Base-by-base conservation (phyloP, 2,329 filamentous ascomycete genomes). In the Arthroderma sp. region DNA sequence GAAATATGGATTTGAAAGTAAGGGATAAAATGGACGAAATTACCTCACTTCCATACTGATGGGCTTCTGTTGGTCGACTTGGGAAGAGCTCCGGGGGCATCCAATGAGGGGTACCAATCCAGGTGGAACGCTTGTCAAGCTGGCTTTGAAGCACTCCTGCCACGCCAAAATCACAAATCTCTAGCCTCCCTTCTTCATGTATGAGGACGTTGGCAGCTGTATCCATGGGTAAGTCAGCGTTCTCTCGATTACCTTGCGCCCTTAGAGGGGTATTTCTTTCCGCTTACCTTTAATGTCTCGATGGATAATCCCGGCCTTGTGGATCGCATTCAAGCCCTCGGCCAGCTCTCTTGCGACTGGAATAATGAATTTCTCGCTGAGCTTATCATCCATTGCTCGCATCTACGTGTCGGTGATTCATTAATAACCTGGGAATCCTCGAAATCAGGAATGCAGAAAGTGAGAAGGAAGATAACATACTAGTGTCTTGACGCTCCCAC, bases 161-260 rank as follows among this genome's bases (percentile, higher is more conserved):
- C 28, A 82, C 75, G 49, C 78, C 78, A 54, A 82, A 82, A 52
- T 82, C 78, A 55, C 78, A 80, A 30, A 82, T 69, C 51, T 81
- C 73, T 2, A 82, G 64, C 31, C 71, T 66, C 5, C 78, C 78
- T 51, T 78, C 72, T 60, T 82, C 77, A 31, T 75, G 73, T 38
- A 82, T 73, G 44, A 81, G 66, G 10, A 82, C 69, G 52, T 82
- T 82, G 44, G 75, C 76, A 56, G 72, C 73, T 73, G 45, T 29
- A n/a, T 11, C 4, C 9, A 11, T 29, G 36, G 7, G 39, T 3
- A 29, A 8, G 41, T 43, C 31, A 43, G 39, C 15, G 9, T 29
- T 2, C 7, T 7, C 27, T 7, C 10, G 3, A 33, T 28, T 34
- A 7, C n/a, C 15, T 22, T 22, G 15, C 15, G 15, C 15, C 15